Evolutionary conservation across 1,284 basidiomycete species (phyloP), one percentile per base, ranked within the genome.

Genomic region (Coniferiporia weirii): DNA sequence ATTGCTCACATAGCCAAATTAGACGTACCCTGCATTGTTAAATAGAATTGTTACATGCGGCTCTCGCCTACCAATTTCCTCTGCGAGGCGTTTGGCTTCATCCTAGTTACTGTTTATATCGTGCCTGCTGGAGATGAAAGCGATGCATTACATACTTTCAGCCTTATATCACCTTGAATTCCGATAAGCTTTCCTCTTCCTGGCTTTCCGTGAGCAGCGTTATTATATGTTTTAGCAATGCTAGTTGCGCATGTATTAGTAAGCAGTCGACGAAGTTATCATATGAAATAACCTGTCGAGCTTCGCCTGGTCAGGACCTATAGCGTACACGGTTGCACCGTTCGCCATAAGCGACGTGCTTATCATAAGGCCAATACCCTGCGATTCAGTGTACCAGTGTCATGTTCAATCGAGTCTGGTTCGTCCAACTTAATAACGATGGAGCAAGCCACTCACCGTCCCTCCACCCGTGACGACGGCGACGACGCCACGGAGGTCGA

Each of bases 341-440:
- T 81, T 81, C 1, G 77, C 74, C n/a, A 79, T 65, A 4, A 81
- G 66, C 1, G 78, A 75, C 4, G 73, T 73, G 51, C 69, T 73
- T 34, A 79, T 77, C 75, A 80, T 79, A 27, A 79, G 62, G 1
- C 78, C 78, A 27, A 80, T 80, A 0, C 78, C 78, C 79, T 80
- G 44, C 12, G 27, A 46, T 9, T 9, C 32, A 47, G n/a, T 3
- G 4, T 51, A 3, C 9, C 32, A 47, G n/a, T 3, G 4, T 51
- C 15, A 27, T 46, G 35, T 40, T 17, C 1, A 2, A 35, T 10
- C 8, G 36, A 32, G 13, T 45, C 15, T 10, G 10, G 6, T 1
- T 17, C 17, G 47, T 19, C 50, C 13, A 43, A 20, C 13, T 2
- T 13, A 40, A 15, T 27, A 17, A 45, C 15, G 27, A 17, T 45